Conservation (phyloP, 768 basidiomycete genomes). For the Lentinula aciculospora region DNA sequence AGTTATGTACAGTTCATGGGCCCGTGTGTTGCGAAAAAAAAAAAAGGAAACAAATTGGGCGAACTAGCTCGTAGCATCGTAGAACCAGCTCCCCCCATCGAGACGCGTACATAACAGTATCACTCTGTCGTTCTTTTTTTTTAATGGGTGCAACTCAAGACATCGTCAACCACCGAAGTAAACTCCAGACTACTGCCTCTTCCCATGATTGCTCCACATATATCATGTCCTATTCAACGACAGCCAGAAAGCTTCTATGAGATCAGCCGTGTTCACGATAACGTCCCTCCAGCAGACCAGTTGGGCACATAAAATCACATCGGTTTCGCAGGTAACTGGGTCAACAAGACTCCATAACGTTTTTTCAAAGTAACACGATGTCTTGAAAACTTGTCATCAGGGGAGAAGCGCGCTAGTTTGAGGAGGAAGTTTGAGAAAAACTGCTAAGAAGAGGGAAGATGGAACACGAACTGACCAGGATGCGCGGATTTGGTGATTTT, state of each 20-base stretch:
- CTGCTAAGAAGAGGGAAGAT: background rate
- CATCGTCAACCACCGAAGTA: too few species aligned
- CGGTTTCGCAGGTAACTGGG: constrained; percentile 86
- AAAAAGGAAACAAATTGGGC: background rate
- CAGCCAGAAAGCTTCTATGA: background rate
- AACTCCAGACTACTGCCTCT: background rate
- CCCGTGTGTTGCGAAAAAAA: too few species aligned
- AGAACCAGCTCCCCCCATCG: too few species aligned
- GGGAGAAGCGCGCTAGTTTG: constrained; percentile 85
- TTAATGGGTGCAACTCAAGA: too few species aligned
- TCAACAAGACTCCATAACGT: constrained; percentile 82
- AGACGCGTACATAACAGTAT: too few species aligned
- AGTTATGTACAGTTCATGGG: too few species aligned
- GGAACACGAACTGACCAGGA: constrained; percentile 59
- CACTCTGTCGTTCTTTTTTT: too few species aligned
- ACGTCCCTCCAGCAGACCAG: background rate
- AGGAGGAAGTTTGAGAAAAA: background rate
- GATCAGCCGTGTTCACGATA: background rate
- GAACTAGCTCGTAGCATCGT: too few species aligned
- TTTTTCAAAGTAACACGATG: constrained; percentile 98
- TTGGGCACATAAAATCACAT: constrained; percentile 35
- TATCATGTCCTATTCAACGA: background rate
- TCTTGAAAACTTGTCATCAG: constrained; percentile 98
- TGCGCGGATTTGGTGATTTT: constrained; percentile 94
- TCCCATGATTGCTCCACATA: background rate